A percentile compares a stretch with the other conserved stretches of the same genome.
Conservation (phyloP, 2,329 filamentous ascomycete species). For the Arthroderma uncinatum region DNA sequence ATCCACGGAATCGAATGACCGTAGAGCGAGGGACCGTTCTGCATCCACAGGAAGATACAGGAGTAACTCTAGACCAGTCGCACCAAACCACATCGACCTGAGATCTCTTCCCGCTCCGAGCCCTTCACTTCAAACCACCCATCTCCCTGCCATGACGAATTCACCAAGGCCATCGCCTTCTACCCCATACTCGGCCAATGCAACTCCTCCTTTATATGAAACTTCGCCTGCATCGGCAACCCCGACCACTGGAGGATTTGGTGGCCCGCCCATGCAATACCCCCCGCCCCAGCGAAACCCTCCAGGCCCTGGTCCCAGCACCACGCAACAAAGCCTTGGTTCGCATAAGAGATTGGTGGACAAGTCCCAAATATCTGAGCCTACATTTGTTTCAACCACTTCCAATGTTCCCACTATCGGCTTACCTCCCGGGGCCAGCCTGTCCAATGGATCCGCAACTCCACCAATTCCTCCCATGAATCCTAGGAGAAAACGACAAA, state of each 20-base stretch:
- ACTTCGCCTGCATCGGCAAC: constrained; percentile 35
- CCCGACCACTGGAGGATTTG: constrained; percentile 20
- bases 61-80: constrained; percentile 28
- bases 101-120: constrained; percentile 22
- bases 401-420: constrained; percentile 49
- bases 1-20: constrained; percentile 16
- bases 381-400: constrained; percentile 42
- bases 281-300: constrained; percentile 19
- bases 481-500: constrained; percentile 44
- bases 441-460: constrained; percentile 40
- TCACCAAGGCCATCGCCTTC: constrained; percentile 35
- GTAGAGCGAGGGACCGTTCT: constrained; percentile 24
- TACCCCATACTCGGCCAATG: constrained; percentile 39
- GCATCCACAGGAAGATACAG: constrained; percentile 30
- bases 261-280: not conserved
- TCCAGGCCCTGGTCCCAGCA: not conserved
- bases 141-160: constrained; percentile 27
- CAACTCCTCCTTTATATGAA: constrained; percentile 43
- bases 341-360: constrained; percentile 47
- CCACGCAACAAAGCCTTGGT: constrained; percentile 18
- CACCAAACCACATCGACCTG: constrained; percentile 24
- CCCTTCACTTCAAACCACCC: constrained; percentile 16
- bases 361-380: constrained; percentile 53
- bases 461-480: constrained; percentile 51
- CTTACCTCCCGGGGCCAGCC: constrained; percentile 44